Evolutionary conservation across 495 filamentous ascomycete species (phyloP), one percentile per base, ranked within the genome.

Genomic region (Neurospora cerealis): DNA sequence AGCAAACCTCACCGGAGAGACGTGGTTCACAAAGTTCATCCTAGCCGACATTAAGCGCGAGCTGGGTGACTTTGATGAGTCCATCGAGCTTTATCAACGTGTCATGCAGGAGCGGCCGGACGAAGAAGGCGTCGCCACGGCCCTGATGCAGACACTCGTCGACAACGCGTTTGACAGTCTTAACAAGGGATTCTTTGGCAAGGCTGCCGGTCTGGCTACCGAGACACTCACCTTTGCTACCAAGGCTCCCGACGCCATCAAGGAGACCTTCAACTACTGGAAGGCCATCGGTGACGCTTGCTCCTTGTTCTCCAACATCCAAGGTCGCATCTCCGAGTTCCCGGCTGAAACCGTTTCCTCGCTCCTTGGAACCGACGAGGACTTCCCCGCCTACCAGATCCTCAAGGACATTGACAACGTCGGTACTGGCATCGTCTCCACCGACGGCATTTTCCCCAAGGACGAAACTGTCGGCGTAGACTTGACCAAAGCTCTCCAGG

Each of bases 11-110:
- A 80, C 83, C 19, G 85, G 85, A 11, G 90, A 95, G 48, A 90
- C 88, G 41, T 99, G 96, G 96, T 98, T 98, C 79, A 93, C 93
- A 8, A 91, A 93, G 75, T 97, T 98, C 78, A 97, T 99, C 90
- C 86, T 97, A n/a, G 95, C 94, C 3, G 98, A 99, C 74, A 92
- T 98, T 21, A 91, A 93, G 77, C 88, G 96, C 46, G 96, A 98
- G 80, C 86, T 98, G 41, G 93, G 95, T 11, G 90, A 97, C 21
- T 97, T 91, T 79, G 92, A 95, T 70, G 91, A 91, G 40, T 93
- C 96, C 11, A 92, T 95, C 75, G 76, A 82, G 15, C 88, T 91
- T 38, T 97, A 98, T 78, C 85, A 88, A 71, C 83, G 87, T 11
- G 92, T 98, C 17, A 83, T 97, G 70, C 79, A 81, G 3, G 79